Evolutionary conservation across 768 basidiomycete species (phyloP), one percentile per base, ranked within the genome.

Genomic region (Boletus subparvulus): DNA sequence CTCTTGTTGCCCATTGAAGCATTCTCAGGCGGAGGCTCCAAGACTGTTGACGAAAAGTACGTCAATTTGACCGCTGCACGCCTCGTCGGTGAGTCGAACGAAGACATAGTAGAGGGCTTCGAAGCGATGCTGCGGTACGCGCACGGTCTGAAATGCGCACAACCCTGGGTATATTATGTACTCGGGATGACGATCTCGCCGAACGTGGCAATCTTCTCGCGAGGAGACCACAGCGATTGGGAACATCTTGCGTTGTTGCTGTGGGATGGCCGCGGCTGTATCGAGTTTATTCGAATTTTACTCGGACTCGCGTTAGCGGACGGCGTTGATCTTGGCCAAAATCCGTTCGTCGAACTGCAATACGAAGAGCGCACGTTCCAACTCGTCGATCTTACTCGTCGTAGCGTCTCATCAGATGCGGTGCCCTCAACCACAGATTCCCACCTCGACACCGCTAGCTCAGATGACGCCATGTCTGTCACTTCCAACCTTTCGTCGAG

Each of bases 1-100:
- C 11, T 64, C 19, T 21, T 64, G 36, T 54, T 64, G 54, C 62
- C 57, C 13, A 51, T 54, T 3, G n/a, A 48, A 7, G 62, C 62
- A 6, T 64, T 64, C 46, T 21, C 30, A 2, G 59, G 26, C 11
- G 41, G 36, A 12, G 17, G 13, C 33, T 45, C 45, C 33, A 26
- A 44, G 51, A 52, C 35, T 6, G 51, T 52, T 11, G 35, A 52
- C 35, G 26, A 12, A 19, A 44, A 35, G 30, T 45, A 19, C 5
- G 10, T 52, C 51, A 44, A 45, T 28, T 19, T 28, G 26, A 28
- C 35, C 6, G 35, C 43, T 12, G 10, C 58, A 12, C 55, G 57
- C 12, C 49, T 55, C 14, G 55, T 52, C 32, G 44, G 62, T 3
- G 55, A 28, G 33, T 52, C 43, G 32, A 49, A 53, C 35, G 21